These are phyloP conservation scores for Macrolepiota dolichaula DNA, from an alignment of 768 basidiomycete genomes.

Conservation along the genomic window DNA sequence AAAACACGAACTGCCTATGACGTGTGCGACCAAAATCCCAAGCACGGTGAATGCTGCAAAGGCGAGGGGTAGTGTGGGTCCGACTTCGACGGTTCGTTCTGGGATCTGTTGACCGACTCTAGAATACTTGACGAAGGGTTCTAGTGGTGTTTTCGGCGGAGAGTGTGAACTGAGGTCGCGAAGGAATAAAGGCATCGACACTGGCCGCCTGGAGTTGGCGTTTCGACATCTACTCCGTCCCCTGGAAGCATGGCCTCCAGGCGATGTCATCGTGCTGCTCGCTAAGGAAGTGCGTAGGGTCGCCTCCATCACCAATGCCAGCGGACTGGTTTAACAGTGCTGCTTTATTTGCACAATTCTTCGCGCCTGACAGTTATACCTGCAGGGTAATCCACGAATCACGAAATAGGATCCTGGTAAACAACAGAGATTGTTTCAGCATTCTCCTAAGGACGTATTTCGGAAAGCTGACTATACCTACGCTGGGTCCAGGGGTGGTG, in stretches of 20 bases:
- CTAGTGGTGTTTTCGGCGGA: not conserved
- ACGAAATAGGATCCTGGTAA: not conserved
- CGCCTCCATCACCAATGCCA: not conserved
- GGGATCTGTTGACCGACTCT: not conserved
- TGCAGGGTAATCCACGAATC: not conserved
- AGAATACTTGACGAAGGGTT: not conserved
- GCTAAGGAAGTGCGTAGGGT: not conserved
- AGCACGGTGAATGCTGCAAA: not conserved
- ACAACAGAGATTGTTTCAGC: not conserved
- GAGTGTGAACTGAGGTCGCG: not conserved
- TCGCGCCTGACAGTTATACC: not conserved
- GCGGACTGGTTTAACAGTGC: too few species aligned
- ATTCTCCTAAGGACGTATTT: not conserved
- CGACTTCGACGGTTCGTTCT: not conserved
- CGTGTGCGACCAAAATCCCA: not conserved
- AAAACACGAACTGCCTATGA: not conserved
- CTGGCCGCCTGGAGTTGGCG: not conserved
- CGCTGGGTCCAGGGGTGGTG: too few species aligned
- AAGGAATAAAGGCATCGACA: not conserved
- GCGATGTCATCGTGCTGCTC: not conserved
- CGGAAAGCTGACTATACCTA: too few species aligned
- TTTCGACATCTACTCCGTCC: not conserved
- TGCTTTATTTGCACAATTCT: too few species aligned
- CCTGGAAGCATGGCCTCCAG: not conserved
- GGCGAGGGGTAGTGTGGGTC: not conserved